These are phyloP conservation scores for Cryphonectria naterciae DNA, from an alignment of 2,329 filamentous ascomycete genomes.

Conservation along the genomic window DNA sequence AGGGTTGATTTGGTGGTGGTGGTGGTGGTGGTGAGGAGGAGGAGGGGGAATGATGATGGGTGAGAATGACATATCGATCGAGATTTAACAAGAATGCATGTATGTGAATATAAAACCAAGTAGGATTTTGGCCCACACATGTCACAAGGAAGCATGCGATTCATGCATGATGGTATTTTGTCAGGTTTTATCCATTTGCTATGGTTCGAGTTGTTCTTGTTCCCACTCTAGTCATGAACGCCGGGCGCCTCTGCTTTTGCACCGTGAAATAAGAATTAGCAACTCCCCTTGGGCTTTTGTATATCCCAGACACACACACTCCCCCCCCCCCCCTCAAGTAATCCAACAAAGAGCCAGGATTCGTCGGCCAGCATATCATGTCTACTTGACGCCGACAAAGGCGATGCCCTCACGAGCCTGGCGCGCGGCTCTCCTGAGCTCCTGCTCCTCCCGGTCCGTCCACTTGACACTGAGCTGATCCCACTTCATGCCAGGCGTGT, in stretches of 20 bases:
- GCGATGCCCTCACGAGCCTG: constrained; percentile 65
- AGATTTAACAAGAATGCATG: background rate
- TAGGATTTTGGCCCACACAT: background rate
- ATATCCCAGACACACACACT: background rate
- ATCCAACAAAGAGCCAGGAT: background rate
- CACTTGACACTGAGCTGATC: constrained; percentile 68
- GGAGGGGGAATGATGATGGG: background rate
- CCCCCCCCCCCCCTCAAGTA: too few relatives aligned
- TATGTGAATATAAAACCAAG: background rate
- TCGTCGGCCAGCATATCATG: background rate
- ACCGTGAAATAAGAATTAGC: background rate
- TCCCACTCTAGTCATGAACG: background rate
- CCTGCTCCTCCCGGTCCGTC: constrained; percentile 70
- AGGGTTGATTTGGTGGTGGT: too few relatives aligned
- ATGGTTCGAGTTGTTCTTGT: background rate
- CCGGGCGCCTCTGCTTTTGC: background rate
- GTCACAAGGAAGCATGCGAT: background rate
- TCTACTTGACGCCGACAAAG: constrained; percentile 66
- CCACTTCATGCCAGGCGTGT: constrained; percentile 66
- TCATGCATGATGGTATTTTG: background rate
- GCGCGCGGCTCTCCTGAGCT: constrained; percentile 59
- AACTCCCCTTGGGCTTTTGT: background rate
- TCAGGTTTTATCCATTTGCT: background rate
- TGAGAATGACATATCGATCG: background rate
- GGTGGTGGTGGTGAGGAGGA: background rate